Conservation (phyloP, 1,284 basidiomycete species). For the Bondarzewia mesenterica region DNA sequence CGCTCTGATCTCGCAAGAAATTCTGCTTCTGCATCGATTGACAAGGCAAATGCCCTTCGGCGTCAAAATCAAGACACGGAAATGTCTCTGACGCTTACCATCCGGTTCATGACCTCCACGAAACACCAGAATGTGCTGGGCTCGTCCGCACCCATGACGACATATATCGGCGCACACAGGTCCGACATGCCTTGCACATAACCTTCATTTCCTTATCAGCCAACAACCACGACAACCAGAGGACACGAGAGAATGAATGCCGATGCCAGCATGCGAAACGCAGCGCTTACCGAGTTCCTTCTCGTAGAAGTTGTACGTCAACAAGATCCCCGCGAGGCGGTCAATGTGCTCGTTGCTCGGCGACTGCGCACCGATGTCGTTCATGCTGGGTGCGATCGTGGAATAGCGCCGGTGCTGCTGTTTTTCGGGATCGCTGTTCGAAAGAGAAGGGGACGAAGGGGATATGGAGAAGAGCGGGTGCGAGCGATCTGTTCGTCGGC, state of each 20-base stretch:
- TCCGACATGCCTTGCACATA: constrained; percentile 99
- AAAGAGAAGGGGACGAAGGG: constrained; percentile 19
- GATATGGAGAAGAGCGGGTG: constrained; percentile 75
- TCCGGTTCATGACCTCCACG: constrained; percentile 89
- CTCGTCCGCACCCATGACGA: constrained; percentile 86
- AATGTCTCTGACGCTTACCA: constrained; percentile 47
- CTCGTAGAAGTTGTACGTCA: constrained; percentile 92
- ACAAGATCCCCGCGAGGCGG: constrained; percentile 68
- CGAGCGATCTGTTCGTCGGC: constrained; percentile 90
- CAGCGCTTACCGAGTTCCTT: constrained; percentile 65
- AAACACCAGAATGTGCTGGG: constrained; percentile 94
- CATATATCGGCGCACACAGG: constrained; percentile 88
- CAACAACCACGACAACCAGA: constrained; percentile 15
- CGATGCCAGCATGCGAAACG: not conserved
- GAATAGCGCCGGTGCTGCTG: constrained; percentile 43
- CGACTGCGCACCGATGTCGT: constrained; percentile 75
- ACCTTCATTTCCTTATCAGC: constrained; percentile 32
- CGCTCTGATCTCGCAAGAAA: constrained; percentile 93
- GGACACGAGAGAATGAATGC: not conserved
- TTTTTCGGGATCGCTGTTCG: constrained; percentile 46
- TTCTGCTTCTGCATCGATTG: constrained; percentile 86
- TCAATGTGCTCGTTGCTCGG: constrained; percentile 84
- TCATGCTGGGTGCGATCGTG: constrained; percentile 61
- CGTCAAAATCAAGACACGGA: not conserved
- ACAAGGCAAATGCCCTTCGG: too few species aligned